Base-by-base conservation (phyloP, 148 eudicot species). In the Cornus controversa region DNA sequence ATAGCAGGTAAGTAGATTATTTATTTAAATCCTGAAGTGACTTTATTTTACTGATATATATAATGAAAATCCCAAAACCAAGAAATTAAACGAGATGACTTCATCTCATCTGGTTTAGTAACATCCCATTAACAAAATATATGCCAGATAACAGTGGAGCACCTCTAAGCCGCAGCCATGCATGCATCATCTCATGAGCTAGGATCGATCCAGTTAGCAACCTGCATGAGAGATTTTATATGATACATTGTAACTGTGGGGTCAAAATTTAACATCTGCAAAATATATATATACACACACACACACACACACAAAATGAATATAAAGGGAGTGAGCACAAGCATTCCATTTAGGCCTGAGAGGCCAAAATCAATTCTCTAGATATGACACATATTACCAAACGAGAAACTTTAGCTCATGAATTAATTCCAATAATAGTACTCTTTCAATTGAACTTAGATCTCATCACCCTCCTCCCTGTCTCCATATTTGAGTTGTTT, bases 101-200 rank as follows among this genome's bases (percentile, higher is more conserved):
- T 42, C 34, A 70, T 62, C n/a, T 58, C 34, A 40, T 64, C 25
- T 42, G 36, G 75, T 23, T 70, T 76, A 69, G 28, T 3, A 40
- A 40, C 45, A 40, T 40, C 45, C 45, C 45, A 40, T 40, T 40
- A 9, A 40, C 45, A 31, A 65, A 31, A 53, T 7, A 45, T 18
- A 60, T 60, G 23, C 64, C 64, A 60, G 64, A 6, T 57, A 18
- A 65, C 27, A 37, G 36, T 23, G 66, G 42, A 77, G 77, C 75
- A 90, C 94, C 94, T 86, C 76, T 67, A 31, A 90, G 88, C 50
- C 94, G 89, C 78, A 90, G 84, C 91, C 90, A 90, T 24, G 94
- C 94, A 60, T 89, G 94, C 94, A 88, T 90, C 94, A 90, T 90
- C 86, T 90, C 94, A 47, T 90, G 94, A 27, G 94, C 94, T 79